Percentiles rank a stretch among this genome's conserved stretches.
These are phyloP conservation scores for Globisporangium iwayamae DNA, from an alignment of 352 stramenopile species.

Conservation along the genomic window DNA sequence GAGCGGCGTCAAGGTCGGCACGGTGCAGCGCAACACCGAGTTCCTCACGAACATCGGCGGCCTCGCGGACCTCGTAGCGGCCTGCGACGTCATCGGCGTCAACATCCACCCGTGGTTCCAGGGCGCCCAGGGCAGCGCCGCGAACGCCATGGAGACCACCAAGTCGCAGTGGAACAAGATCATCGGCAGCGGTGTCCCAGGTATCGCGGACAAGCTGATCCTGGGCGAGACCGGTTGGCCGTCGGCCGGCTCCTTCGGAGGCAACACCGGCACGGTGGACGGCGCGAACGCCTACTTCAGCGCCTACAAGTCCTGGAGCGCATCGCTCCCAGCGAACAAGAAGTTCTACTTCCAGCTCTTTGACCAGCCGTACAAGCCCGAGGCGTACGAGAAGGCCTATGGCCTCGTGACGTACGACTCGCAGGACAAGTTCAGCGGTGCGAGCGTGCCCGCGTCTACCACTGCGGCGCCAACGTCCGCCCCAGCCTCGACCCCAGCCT, in stretches of 20 bases:
- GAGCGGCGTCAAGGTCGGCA: constrained; percentile 52
- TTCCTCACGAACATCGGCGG: constrained; percentile 34
- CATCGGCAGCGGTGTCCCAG: constrained; percentile 27
- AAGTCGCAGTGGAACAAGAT: constrained; percentile 50
- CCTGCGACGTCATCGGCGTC: constrained; percentile 44
- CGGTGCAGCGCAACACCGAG: constrained; percentile 65
- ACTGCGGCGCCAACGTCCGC: constrained; percentile 17
- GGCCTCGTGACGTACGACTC: constrained; percentile 42
- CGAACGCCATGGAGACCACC: constrained; percentile 37
- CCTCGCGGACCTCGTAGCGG: constrained; percentile 36
- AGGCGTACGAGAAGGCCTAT: constrained; percentile 47
- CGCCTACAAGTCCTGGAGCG: constrained; percentile 59
- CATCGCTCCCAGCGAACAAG: constrained; percentile 31
- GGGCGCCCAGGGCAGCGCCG: constrained; percentile 22
- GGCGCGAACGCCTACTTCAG: constrained; percentile 46
- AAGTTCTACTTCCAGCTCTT: constrained; percentile 85
- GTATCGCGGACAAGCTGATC: constrained; percentile 37
- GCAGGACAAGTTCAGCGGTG: constrained; percentile 51
- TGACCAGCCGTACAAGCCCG: constrained; percentile 43
- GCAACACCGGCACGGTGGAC: constrained; percentile 35
- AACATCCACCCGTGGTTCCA: constrained; percentile 68
- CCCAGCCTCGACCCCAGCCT: constrained; percentile 5
- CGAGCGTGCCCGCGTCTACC: constrained; percentile 18
- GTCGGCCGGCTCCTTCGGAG: constrained; percentile 25
- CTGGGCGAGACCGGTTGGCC: constrained; percentile 58